A percentile compares a stretch with the other conserved stretches of the same genome.
Evolutionary conservation across 139 green algal genomes (phyloP).

Genomic region (Chlamydomonas eustigma): DNA sequence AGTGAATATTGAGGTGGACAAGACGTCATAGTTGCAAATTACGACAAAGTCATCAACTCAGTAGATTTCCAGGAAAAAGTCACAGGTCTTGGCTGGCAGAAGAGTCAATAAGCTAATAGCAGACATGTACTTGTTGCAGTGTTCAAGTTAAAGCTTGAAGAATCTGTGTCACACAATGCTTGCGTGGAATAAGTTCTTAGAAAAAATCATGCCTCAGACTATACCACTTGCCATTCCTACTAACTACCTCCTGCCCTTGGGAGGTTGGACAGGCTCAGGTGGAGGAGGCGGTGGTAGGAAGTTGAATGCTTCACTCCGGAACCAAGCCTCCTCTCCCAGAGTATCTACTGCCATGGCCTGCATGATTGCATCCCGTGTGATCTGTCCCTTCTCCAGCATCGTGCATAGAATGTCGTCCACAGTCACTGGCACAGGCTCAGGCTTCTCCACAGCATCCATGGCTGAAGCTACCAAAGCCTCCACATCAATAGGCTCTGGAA

Average conservation of each 20-base stretch:
- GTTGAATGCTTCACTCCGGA: constrained; percentile 3
- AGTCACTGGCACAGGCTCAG: constrained; percentile 32
- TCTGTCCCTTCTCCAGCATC: constrained; percentile 46
- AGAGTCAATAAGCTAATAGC: no score
- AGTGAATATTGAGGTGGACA: no score
- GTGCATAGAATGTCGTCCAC: constrained; percentile 48
- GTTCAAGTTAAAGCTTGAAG: no score
- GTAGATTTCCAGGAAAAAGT: no score
- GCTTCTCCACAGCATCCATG: constrained; percentile 37
- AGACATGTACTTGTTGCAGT: no score
- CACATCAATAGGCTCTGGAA: constrained; percentile 36
- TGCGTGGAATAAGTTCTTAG: no score
- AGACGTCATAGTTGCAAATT: no score
- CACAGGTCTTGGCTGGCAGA: no score
- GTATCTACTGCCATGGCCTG: constrained; percentile 40
- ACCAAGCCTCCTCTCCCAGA: constrained; percentile 31
- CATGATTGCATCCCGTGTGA: constrained; percentile 48
- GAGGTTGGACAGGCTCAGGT: not conserved
- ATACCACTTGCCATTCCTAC: no score
- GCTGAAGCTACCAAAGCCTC: constrained; percentile 46
- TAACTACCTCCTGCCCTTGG: not conserved
- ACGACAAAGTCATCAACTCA: no score
- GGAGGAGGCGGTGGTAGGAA: not conserved
- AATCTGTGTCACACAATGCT: no score
- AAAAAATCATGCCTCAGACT: no score